Percentiles rank a stretch among this genome's conserved stretches.
Evolutionary conservation across 208 protist species (phyloP).

Genomic region (Leptomonas pyrrhocoris): DNA sequence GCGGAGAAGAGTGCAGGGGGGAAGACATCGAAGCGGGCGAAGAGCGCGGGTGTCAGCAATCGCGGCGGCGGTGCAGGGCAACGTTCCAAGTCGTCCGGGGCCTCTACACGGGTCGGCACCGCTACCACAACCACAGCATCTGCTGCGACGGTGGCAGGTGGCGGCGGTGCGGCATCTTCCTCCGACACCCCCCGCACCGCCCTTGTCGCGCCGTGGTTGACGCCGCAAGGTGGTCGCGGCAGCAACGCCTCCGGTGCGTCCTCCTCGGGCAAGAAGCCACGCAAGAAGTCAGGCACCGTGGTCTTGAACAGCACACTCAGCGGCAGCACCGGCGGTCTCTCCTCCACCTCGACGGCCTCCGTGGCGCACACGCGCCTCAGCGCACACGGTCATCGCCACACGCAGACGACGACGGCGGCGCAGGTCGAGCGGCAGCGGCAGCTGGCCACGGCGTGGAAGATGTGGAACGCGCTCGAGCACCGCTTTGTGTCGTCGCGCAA

Average conservation of each 20-base stretch:
- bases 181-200: constrained; percentile 8
- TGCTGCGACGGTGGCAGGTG: neutral
- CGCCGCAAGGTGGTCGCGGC: constrained; percentile 3
- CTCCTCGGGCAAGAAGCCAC: constrained; percentile 1
- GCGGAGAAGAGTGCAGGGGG: neutral
- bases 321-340: neutral
- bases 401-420: neutral
- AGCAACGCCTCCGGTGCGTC: neutral
- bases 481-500: constrained; percentile 14
- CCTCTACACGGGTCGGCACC: constrained; percentile 5
- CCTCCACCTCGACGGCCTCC: neutral
- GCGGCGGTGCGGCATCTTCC: too few species aligned
- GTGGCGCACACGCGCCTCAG: neutral
- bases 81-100: constrained; percentile 19
- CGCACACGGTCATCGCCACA: neutral
- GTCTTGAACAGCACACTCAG: constrained; percentile 4
- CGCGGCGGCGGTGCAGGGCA: constrained; percentile 18
- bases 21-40: constrained; percentile 18
- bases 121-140: neutral
- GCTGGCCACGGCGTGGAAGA: constrained; percentile 25
- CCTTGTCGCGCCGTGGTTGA: constrained; percentile 13
- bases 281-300: constrained; percentile 4
- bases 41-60: constrained; percentile 15
- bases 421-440: constrained; percentile 18
- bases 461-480: constrained; percentile 23